Evolutionary conservation across 192 early-diverging fungal species (phyloP), one percentile per base, ranked within the genome.

Genomic region (Diversispora epigaea): DNA sequence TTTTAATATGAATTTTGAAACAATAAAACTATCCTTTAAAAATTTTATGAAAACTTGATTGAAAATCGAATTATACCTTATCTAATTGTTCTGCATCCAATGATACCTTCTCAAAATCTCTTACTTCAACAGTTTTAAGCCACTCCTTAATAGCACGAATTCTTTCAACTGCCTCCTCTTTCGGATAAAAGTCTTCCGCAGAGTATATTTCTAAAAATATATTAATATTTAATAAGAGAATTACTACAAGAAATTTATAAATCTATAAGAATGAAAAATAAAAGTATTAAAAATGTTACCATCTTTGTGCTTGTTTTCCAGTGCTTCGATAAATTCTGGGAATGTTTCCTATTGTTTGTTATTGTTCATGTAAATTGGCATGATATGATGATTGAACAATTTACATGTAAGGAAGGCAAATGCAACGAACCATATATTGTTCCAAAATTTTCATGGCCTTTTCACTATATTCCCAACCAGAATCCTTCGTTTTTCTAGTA

Each of bases 391-490:
- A 68, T 58, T 64, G 14, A 72, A 25, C 8, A 54, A 21, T 68
- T 39, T 9, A 41, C 21, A 19, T 45, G 15, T 55, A 55, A 55
- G 1, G 19, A n/a, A 55, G 15, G 15, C 17, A 19, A 55, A 55
- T 58, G 22, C 12, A 15, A 93, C 92, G 3, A 78, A 73, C 57
- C 80, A 90, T 88, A 82, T 95, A 99, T 17, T 88, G 83, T 15
- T 73, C 58, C 52, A 99, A 84, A 39, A 98, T 77, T 0, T 87
- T 85, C 5, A 95, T 80, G 0, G 96, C 96, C 66, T 87, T 89
- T 67, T 86, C 81, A 43, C 91, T 93, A 68, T 87, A 99, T 79
- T 95, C 92, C 97, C 97, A 99, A 14, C 86, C 86, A 39, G 80
- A 83, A 22, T 90, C 87, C 4, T 77, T 79, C 4, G 77, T 73